These are phyloP conservation scores for Xylaria telfairii DNA, from an alignment of 495 filamentous ascomycete genomes.

Conservation along the genomic window DNA sequence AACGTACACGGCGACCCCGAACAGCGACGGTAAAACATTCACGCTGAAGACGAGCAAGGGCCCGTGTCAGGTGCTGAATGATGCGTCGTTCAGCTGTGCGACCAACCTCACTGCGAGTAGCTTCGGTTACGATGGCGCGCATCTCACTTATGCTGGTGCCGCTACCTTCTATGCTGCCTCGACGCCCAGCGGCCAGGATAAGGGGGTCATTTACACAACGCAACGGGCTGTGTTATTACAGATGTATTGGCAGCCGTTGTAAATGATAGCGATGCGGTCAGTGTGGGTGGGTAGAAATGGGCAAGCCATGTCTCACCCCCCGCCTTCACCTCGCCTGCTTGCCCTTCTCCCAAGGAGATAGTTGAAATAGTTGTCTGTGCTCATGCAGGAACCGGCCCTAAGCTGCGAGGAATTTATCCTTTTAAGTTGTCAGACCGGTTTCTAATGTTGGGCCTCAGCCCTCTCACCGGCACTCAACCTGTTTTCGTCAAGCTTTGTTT, in stretches of 20 bases:
- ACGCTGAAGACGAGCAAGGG: slow-evolving; percentile 67
- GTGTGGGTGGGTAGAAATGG: background rate
- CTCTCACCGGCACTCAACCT: no score
- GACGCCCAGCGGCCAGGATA: slow-evolving; percentile 58
- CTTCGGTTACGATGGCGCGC: slow-evolving; percentile 37
- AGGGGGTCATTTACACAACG: slow-evolving; percentile 44
- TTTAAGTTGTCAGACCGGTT: no score
- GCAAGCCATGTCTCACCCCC: no score
- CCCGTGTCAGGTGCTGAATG: slow-evolving; percentile 54
- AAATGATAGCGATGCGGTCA: background rate
- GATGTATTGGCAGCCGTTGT: slow-evolving; percentile 31
- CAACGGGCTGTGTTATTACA: slow-evolving; percentile 32
- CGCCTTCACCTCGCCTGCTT: no score
- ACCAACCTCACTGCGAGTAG: slow-evolving; percentile 53
- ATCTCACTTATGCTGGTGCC: slow-evolving; percentile 54
- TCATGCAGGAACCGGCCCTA: no score
- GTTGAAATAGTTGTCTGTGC: no score
- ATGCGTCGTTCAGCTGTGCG: slow-evolving; percentile 58
- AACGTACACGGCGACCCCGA: slow-evolving; percentile 61
- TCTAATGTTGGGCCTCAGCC: no score
- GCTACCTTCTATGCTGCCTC: slow-evolving; percentile 64
- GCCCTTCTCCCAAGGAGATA: no score
- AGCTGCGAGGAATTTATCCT: no score
- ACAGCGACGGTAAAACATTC: slow-evolving; percentile 52
- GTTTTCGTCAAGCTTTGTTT: no score